phyloP scores from a whole-genome alignment of 371 early-diverging fungal genomes.

The Quaeritorhiza haematococci region DNA sequence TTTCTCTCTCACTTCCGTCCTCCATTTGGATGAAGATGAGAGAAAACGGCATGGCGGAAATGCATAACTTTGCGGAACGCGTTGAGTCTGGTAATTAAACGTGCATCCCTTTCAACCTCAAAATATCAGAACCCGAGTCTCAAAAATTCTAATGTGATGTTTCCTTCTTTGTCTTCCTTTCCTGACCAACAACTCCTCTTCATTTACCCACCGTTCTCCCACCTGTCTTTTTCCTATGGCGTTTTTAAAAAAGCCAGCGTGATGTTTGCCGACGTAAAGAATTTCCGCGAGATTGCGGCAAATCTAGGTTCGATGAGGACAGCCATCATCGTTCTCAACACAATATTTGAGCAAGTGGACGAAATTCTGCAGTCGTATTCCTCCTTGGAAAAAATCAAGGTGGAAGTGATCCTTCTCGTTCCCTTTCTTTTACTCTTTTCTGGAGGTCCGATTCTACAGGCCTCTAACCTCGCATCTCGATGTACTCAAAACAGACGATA shows the following conservation, averaged over 20 bases:
- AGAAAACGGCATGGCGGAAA: conserved; percentile 27
- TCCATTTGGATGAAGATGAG: conserved; percentile 28
- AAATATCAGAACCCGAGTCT: too few relatives aligned
- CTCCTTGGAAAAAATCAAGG: conserved; percentile 32
- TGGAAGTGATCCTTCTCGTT: conserved; percentile 9
- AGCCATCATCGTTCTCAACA: conserved; percentile 27
- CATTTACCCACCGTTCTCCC: too few relatives aligned
- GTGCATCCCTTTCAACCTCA: not conserved
- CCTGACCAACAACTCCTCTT: too few relatives aligned
- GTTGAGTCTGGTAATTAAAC: conserved; percentile 12
- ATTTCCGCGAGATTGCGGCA: conserved; percentile 29
- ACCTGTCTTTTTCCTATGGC: not conserved
- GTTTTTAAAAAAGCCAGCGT: conserved; percentile 23
- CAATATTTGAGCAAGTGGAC: conserved; percentile 35
- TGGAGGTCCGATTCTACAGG: too few relatives aligned
- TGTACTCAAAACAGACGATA: conserved; percentile 23
- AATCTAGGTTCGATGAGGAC: conserved; percentile 24
- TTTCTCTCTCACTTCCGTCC: conserved; percentile 31
- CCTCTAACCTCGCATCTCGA: too few relatives aligned
- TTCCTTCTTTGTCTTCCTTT: too few relatives aligned
- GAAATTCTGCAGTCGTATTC: conserved; percentile 15
- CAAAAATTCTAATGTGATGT: too few relatives aligned
- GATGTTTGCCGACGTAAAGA: conserved; percentile 39
- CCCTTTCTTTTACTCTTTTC: too few relatives aligned
- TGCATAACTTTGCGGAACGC: conserved; percentile 34